Conservation (phyloP, 2,329 filamentous ascomycete species). For the Xylariaceae sp. region DNA sequence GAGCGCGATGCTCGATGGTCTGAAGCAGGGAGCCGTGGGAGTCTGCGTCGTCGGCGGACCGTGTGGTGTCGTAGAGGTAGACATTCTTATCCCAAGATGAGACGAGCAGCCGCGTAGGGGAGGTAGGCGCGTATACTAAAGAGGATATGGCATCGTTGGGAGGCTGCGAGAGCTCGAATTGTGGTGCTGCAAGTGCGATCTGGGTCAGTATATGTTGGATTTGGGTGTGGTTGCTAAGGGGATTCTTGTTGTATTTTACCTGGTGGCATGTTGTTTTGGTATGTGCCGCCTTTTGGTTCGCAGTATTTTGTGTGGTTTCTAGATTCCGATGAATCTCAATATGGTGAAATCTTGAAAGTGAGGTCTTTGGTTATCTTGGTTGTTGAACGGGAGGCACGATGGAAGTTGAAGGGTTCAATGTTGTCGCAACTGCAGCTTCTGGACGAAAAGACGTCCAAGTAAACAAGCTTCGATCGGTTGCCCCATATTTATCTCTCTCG, state of each 20-base stretch:
- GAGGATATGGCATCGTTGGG: slow-evolving; percentile 85
- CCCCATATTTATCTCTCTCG: too few relatives aligned
- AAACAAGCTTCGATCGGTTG: too few relatives aligned
- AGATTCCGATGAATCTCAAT: too few relatives aligned
- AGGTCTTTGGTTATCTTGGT: too few relatives aligned
- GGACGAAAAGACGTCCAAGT: too few relatives aligned
- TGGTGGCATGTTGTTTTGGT: slow-evolving; percentile 22
- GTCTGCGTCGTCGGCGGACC: slow-evolving; percentile 34
- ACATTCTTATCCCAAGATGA: slow-evolving; percentile 92
- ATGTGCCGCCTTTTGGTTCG: not conserved
- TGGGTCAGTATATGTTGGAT: too few relatives aligned
- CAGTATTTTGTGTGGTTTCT: too few relatives aligned
- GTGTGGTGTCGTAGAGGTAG: slow-evolving; percentile 78
- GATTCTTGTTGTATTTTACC: slow-evolving; percentile 13
- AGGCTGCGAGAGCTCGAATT: slow-evolving; percentile 78
- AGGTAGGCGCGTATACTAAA: slow-evolving; percentile 75
- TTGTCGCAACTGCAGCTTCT: too few relatives aligned
- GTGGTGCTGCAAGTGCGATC: too few relatives aligned
- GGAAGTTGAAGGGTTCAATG: too few relatives aligned
- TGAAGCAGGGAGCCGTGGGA: slow-evolving; percentile 58
- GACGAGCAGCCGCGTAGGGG: slow-evolving; percentile 75
- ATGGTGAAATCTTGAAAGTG: too few relatives aligned
- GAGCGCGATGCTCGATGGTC: slow-evolving; percentile 76
- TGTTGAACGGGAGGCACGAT: too few relatives aligned
- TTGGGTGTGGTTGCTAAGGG: not conserved